Evolutionary conservation across 257 asterid genomes (phyloP).

Genomic region (Solanum medicagineum): DNA sequence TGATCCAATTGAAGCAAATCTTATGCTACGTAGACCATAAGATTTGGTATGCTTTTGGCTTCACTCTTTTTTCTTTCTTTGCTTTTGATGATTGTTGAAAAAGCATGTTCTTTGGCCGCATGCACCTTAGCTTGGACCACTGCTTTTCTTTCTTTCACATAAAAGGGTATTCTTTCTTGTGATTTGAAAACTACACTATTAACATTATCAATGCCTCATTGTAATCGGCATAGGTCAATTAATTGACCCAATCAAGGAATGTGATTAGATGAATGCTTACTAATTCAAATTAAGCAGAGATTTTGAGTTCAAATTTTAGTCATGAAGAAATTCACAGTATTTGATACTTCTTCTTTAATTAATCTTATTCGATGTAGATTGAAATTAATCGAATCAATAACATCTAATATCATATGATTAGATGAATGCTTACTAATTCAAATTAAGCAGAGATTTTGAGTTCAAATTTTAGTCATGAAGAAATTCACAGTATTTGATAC

Average conservation of each 20-base stretch:
- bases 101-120: neutral
- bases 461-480: neutral
- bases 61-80: neutral
- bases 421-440: neutral
- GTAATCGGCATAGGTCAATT: neutral
- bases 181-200: neutral
- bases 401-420: neutral
- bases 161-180: neutral
- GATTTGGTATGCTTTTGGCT: neutral
- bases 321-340: neutral
- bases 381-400: neutral
- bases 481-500: rapidly evolving
- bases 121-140: neutral
- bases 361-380: neutral
- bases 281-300: rapidly evolving
- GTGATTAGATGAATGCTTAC: neutral
- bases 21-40: neutral
- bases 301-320: neutral
- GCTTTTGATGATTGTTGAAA: neutral
- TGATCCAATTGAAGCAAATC: too few relatives aligned
- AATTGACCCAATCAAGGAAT: neutral
- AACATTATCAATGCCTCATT: neutral
- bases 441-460: neutral
- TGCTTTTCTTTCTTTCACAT: neutral
- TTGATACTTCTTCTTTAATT: neutral